Conservation (phyloP, 805 yeast species). For the Starmerella potacharoeniae region DNA sequence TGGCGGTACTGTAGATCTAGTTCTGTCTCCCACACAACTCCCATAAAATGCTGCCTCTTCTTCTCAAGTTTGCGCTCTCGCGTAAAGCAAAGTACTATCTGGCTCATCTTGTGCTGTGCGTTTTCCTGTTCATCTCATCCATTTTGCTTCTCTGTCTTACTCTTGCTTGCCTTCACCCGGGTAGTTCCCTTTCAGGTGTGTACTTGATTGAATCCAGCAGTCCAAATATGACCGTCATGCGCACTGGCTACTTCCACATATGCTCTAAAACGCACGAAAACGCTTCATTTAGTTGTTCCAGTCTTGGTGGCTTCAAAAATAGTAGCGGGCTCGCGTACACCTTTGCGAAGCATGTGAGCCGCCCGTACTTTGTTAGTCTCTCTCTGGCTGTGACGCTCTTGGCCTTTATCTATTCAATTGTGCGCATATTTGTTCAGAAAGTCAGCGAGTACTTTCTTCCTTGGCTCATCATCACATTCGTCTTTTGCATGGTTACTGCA, state of each 20-base stretch:
- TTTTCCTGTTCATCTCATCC: not conserved
- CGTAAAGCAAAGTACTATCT: not conserved
- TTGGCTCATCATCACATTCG: not conserved
- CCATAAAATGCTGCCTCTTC: not conserved
- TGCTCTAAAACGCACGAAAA: not conserved
- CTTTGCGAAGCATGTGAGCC: not conserved
- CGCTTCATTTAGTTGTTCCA: not conserved
- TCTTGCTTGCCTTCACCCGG: not conserved
- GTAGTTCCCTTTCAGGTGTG: not conserved
- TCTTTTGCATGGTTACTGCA: not conserved
- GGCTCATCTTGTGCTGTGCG: not conserved
- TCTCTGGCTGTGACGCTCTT: not conserved
- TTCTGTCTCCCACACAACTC: too few relatives aligned
- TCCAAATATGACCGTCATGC: not conserved
- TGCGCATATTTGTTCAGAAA: not conserved
- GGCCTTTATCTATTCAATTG: not conserved
- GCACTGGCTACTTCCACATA: constrained; percentile 1
- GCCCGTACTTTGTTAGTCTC: not conserved
- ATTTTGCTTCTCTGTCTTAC: constrained; percentile 1
- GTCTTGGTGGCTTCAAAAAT: constrained; percentile 1
- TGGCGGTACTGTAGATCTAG: too few relatives aligned
- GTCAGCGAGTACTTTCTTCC: not conserved
- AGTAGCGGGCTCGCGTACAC: not conserved
- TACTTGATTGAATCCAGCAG: not conserved
- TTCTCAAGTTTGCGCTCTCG: not conserved